phyloP scores from a whole-genome alignment of 2,329 filamentous ascomycete species.

The Trichophyton verrucosum region DNA sequence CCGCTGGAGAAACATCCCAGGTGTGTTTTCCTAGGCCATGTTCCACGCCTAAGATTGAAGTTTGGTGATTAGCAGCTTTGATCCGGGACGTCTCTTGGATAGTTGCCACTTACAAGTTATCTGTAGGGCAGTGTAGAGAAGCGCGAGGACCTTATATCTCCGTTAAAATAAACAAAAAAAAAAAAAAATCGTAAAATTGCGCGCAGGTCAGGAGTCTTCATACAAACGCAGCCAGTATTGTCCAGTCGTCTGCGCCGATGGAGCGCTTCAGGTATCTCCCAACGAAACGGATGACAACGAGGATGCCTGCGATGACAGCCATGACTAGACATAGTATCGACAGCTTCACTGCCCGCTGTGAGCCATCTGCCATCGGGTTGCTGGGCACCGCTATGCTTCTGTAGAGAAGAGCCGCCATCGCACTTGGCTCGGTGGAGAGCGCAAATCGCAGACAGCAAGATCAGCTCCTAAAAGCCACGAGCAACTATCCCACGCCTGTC shows the following conservation, averaged over 20 bases:
- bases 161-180: neutral
- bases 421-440: neutral
- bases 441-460: neutral
- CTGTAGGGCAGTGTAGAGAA: constrained; percentile 4
- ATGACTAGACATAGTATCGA: constrained; percentile 8
- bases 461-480: neutral
- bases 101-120: constrained; percentile 4
- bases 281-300: constrained; percentile 14
- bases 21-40: constrained; percentile 23
- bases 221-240: constrained; percentile 16
- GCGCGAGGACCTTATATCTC: neutral
- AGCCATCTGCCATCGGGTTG: neutral
- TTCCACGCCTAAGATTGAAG: constrained; percentile 13
- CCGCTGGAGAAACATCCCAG: neutral
- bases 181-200: neutral
- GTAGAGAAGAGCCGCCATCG: neutral
- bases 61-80: neutral
- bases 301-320: constrained; percentile 15
- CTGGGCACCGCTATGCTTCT: too few species aligned
- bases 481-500: neutral
- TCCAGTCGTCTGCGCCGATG: constrained; percentile 18
- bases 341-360: neutral
- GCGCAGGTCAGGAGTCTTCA: neutral
- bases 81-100: neutral
- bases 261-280: constrained; percentile 14